These are phyloP conservation scores for Pyropia yezoensis DNA, from an alignment of 23 red algal species.

Conservation along the genomic window DNA sequence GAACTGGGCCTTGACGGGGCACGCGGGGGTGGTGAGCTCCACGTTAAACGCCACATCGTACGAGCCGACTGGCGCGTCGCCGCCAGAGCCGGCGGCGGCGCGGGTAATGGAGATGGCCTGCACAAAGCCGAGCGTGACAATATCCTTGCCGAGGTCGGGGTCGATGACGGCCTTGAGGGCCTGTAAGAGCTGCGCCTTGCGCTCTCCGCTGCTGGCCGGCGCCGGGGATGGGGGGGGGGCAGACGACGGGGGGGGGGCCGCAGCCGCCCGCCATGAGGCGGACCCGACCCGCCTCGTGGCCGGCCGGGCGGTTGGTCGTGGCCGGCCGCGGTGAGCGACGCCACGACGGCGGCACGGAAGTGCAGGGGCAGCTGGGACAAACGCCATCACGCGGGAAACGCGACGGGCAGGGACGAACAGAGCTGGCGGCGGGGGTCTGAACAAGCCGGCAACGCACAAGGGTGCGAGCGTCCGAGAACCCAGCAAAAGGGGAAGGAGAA, in stretches of 20 bases:
- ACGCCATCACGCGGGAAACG: too few species aligned
- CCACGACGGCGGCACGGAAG: too few species aligned
- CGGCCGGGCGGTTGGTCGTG: too few species aligned
- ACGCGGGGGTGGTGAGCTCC: slow-evolving; percentile 95
- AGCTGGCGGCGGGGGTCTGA: too few species aligned
- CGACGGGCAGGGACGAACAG: too few species aligned
- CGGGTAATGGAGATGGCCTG: slow-evolving; percentile 45
- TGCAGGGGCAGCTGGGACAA: too few species aligned
- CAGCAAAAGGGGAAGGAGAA: too few species aligned
- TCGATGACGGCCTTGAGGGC: slow-evolving; percentile 61
- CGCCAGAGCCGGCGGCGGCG: neutral
- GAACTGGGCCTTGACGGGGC: slow-evolving; percentile 90
- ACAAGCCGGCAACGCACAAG: too few species aligned
- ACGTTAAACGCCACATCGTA: slow-evolving; percentile 81
- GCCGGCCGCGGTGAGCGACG: too few species aligned
- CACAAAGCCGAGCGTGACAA: slow-evolving; percentile 92
- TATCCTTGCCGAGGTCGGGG: slow-evolving; percentile 89
- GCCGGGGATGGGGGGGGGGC: neutral
- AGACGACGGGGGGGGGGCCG: neutral
- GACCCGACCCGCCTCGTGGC: too few species aligned
- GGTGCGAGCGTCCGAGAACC: too few species aligned
- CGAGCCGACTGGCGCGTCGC: neutral
- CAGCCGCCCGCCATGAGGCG: too few species aligned
- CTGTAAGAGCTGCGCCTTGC: slow-evolving; percentile 43
- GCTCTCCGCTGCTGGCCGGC: slow-evolving; percentile 14